Percentiles rank a stretch among this genome's conserved stretches.
Evolutionary conservation across 2,329 filamentous ascomycete species (phyloP).

Genomic region (Lecanoromycetidae sp.): DNA sequence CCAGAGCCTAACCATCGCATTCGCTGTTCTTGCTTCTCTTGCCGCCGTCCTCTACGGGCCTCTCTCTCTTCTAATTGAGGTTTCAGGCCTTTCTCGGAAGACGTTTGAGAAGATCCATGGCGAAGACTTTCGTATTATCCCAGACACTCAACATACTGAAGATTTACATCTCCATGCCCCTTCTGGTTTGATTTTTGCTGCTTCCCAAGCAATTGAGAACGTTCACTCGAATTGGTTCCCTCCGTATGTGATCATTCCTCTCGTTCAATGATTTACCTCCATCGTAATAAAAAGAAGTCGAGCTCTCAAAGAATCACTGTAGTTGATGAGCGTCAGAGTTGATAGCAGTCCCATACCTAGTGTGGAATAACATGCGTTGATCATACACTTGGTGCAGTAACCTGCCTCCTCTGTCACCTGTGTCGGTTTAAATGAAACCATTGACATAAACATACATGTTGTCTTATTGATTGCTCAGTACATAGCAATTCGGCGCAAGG

Average conservation of each 20-base stretch:
- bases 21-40: not conserved
- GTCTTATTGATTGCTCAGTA: no score
- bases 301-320: constrained; percentile 39
- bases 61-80: not conserved
- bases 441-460: no score
- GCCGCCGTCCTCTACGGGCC: not conserved
- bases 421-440: no score
- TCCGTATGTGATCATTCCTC: constrained; percentile 17
- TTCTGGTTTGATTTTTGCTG: constrained; percentile 42
- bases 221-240: constrained; percentile 44
- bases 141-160: constrained; percentile 46
- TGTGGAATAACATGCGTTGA: no score
- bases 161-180: constrained; percentile 45
- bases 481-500: no score
- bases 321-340: no score
- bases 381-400: no score
- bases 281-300: constrained; percentile 14
- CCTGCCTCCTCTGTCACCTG: no score
- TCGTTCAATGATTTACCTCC: not conserved
- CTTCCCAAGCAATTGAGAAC: constrained; percentile 38
- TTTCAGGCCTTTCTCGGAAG: not conserved
- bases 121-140: constrained; percentile 32
- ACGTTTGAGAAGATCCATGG: constrained; percentile 27
- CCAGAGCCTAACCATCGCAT: no score
- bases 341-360: no score